These are phyloP conservation scores for Ascoidea rubescens DNA, from an alignment of 805 yeast genomes.

Conservation along the genomic window DNA sequence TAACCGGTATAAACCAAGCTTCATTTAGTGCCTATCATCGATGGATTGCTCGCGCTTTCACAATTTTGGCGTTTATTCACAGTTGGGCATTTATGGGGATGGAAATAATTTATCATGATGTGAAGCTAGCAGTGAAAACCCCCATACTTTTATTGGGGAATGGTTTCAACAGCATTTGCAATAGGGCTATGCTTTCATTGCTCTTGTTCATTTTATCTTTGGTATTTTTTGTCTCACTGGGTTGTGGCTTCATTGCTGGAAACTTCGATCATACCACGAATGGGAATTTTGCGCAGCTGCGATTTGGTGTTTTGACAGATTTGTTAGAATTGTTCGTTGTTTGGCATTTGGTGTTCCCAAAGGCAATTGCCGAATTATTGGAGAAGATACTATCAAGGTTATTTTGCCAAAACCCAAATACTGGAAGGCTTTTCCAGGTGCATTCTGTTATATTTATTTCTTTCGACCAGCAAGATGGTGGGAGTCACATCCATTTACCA, in stretches of 20 bases:
- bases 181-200: background rate
- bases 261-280: background rate
- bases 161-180: background rate
- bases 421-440: conserved; percentile 48
- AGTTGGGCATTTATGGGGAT: conserved; percentile 7
- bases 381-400: conserved; percentile 32
- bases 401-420: conserved; percentile 28
- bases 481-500: conserved; percentile 61
- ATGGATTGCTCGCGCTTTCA: conserved; percentile 34
- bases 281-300: background rate
- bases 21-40: conserved; percentile 46
- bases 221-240: background rate
- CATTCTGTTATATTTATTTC: conserved; percentile 45
- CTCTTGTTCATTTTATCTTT: background rate
- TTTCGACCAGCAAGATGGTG: conserved; percentile 32
- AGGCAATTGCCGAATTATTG: conserved; percentile 22
- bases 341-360: conserved; percentile 17
- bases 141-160: background rate
- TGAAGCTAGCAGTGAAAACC: background rate
- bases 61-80: conserved; percentile 31
- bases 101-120: background rate
- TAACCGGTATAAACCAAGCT: conserved; percentile 43
- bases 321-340: conserved; percentile 20
- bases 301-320: conserved; percentile 10
- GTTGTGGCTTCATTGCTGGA: background rate